Conservation (phyloP, 768 basidiomycete genomes). For the Pleurotus ostreatus region DNA sequence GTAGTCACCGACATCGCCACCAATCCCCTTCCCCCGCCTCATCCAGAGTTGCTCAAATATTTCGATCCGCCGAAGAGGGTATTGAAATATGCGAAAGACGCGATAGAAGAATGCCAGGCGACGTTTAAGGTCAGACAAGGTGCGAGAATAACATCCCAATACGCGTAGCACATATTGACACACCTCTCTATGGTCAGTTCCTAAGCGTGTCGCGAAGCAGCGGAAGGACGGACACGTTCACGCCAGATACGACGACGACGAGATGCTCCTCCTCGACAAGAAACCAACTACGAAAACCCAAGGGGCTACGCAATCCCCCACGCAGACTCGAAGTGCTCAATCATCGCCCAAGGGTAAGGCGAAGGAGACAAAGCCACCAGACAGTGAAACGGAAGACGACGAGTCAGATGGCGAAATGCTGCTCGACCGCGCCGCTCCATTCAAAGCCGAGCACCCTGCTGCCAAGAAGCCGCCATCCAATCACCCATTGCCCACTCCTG, state of each 20-base stretch:
- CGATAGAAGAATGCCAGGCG: slow-evolving; percentile 58
- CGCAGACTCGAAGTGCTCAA: slow-evolving; percentile 12
- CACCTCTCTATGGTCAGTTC: slow-evolving; percentile 34
- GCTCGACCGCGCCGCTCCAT: slow-evolving; percentile 8
- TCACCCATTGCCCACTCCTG: slow-evolving; percentile 47
- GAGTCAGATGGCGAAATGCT: slow-evolving; percentile 31
- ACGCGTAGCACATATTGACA: not conserved
- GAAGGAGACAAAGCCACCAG: slow-evolving; percentile 23
- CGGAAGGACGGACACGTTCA: slow-evolving; percentile 62
- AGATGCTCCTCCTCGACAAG: slow-evolving; percentile 53
- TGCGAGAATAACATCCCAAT: slow-evolving; percentile 18
- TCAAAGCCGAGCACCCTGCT: slow-evolving; percentile 6
- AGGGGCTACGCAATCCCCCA: slow-evolving; percentile 13
- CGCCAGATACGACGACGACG: slow-evolving; percentile 59
- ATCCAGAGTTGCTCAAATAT: slow-evolving; percentile 81
- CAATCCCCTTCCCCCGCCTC: slow-evolving; percentile 80
- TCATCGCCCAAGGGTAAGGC: slow-evolving; percentile 24
- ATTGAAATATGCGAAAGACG: slow-evolving; percentile 51
- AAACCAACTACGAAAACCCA: slow-evolving; percentile 15
- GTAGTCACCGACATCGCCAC: slow-evolving; percentile 68
- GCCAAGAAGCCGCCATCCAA: slow-evolving; percentile 10
- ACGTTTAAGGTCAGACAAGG: slow-evolving; percentile 80
- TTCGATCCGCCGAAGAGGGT: slow-evolving; percentile 73
- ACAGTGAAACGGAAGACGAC: slow-evolving; percentile 53
- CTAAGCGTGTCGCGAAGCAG: slow-evolving; percentile 52